Evolutionary conservation across 31 red algal genomes (phyloP).

Genomic region (Porphyra umbilicalis): DNA sequence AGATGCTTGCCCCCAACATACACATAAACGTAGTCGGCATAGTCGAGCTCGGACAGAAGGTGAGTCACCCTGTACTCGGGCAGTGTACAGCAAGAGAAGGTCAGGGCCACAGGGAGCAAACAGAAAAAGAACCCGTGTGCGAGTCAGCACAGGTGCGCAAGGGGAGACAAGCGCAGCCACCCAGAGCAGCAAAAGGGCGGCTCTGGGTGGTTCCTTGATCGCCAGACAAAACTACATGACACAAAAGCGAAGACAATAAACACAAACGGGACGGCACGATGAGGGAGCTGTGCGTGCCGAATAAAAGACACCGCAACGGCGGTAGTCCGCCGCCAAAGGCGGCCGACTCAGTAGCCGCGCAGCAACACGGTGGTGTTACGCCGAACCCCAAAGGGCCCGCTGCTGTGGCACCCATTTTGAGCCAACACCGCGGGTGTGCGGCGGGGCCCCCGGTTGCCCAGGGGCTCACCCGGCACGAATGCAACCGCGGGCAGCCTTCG

Average conservation of each 20-base stretch:
- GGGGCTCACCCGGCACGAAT: background rate
- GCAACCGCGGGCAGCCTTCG: conserved; percentile 30
- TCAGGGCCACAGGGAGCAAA: background rate
- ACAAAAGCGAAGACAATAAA: background rate
- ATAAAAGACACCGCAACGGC: conserved; percentile 45
- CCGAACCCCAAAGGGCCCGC: background rate
- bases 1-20: no score
- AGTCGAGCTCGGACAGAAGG: conserved; percentile 43
- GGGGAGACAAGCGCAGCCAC: background rate
- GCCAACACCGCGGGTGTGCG: conserved; percentile 38
- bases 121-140: background rate
- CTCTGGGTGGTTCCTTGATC: no score
- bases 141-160: background rate
- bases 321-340: background rate
- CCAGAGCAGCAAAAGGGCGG: background rate
- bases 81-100: background rate
- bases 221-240: background rate
- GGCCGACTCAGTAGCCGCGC: conserved; percentile 13
- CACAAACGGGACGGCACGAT: background rate
- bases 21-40: conserved; percentile 55
- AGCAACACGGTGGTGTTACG: conserved; percentile 54
- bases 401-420: conserved; percentile 68
- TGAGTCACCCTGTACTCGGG: conserved; percentile 45
- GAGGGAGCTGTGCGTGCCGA: conserved; percentile 18
- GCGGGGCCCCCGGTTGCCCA: background rate